Percentiles rank a stretch among this genome's conserved stretches.
Evolutionary conservation across 2,329 filamentous ascomycete genomes (phyloP).

Genomic region (Cladosporium sphaerospermum): DNA sequence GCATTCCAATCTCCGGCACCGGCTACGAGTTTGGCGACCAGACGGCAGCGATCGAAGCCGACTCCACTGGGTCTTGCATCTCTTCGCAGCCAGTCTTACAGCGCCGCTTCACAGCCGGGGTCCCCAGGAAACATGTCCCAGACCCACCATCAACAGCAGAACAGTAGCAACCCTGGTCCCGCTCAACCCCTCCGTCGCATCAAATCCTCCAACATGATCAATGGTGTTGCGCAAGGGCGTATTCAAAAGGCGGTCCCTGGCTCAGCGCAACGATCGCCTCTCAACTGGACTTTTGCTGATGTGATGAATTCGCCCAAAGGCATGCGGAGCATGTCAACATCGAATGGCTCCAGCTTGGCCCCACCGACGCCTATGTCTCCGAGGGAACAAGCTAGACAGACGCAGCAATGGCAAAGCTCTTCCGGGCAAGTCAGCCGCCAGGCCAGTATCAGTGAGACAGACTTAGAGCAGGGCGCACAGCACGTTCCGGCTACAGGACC

Average conservation of each 20-base stretch:
- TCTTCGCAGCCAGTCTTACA: constrained; percentile 36
- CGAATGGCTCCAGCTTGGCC: constrained; percentile 35
- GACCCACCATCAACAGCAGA: constrained; percentile 51
- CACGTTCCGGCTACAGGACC: constrained; percentile 14
- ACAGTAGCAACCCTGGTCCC: constrained; percentile 44
- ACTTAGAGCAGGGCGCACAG: constrained; percentile 14
- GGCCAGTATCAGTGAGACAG: constrained; percentile 35
- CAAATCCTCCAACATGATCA: constrained; percentile 41
- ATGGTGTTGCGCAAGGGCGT: constrained; percentile 36
- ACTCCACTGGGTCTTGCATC: constrained; percentile 38
- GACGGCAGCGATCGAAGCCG: constrained; percentile 34
- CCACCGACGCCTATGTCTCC: constrained; percentile 46
- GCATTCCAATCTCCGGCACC: constrained; percentile 33
- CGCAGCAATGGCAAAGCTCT: constrained; percentile 36
- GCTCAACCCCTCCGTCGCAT: constrained; percentile 52
- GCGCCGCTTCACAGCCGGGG: constrained; percentile 33
- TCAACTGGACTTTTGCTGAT: constrained; percentile 42
- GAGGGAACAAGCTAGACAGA: constrained; percentile 31
- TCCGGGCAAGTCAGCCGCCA: constrained; percentile 30
- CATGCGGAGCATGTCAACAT: constrained; percentile 30
- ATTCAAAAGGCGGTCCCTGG: constrained; percentile 41
- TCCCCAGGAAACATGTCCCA: constrained; percentile 28
- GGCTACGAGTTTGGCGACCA: constrained; percentile 34
- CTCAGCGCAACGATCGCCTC: constrained; percentile 44
- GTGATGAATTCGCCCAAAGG: constrained; percentile 43